A percentile compares a stretch with the other conserved stretches of the same genome.
Conservation (phyloP, 768 basidiomycete species). For the Tulasnella sp. region DNA sequence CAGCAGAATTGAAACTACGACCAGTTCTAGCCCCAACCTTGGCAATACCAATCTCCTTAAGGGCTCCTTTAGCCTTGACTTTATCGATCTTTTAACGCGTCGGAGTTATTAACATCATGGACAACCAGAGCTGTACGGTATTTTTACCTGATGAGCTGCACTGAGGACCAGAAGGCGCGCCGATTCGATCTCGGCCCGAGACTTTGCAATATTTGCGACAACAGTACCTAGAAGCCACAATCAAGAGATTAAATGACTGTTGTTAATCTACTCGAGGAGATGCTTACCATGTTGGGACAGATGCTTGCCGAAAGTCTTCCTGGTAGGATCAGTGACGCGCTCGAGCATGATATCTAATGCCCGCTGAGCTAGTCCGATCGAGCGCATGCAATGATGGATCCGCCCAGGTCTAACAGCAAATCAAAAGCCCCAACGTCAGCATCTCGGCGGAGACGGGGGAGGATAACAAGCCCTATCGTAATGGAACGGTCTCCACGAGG, state of each 20-base stretch:
- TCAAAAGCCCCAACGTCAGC: neutral
- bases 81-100: conserved; percentile 61
- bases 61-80: conserved; percentile 79
- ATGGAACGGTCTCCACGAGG: neutral
- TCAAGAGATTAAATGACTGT: neutral
- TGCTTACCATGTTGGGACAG: conserved; percentile 76
- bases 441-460: neutral
- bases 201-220: conserved; percentile 80
- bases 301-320: conserved; percentile 91
- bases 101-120: neutral
- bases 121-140: neutral
- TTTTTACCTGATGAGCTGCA: conserved; percentile 66
- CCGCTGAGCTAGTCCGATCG: conserved; percentile 76
- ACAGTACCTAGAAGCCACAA: conserved; percentile 53
- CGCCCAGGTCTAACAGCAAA: conserved; percentile 61
- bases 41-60: conserved; percentile 96
- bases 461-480: neutral
- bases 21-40: conserved; percentile 46
- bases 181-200: conserved; percentile 84
- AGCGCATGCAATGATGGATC: conserved; percentile 96
- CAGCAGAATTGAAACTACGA: neutral
- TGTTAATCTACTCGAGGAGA: neutral
- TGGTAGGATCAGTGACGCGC: conserved; percentile 80
- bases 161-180: conserved; percentile 81
- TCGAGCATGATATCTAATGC: conserved; percentile 82